Base-by-base conservation (phyloP, 2,329 filamentous ascomycete species). In the Aphanocladium album region DNA sequence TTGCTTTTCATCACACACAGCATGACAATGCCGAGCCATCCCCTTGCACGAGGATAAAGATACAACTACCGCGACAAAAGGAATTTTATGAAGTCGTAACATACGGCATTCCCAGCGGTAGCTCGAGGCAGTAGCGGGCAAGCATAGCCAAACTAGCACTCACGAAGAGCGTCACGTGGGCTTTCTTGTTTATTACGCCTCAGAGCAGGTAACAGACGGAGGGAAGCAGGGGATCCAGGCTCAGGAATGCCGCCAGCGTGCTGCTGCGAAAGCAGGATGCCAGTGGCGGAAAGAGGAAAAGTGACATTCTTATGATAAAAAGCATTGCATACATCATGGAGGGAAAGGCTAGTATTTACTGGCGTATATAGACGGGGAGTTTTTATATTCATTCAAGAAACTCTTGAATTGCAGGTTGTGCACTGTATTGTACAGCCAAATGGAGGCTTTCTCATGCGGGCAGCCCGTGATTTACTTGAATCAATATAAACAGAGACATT, bases 261-360 rank as follows among this genome's bases (percentile, higher is more conserved):
- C 25, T 47, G 54, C 27, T 23, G 53, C 35, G 9, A 7, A 6
- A 4, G 16, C 35, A 12, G 35, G 11, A 16, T 11, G 35, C 35
- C 33, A 6, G 8, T 25, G 16, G 12, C 23, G 17, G 1, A 49
- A 19, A 5, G 9, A 21, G 41, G 43, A 59, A 52, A 49, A 46
- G 49, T 2, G 27, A 46, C 33, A 53, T 60, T 35, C 19, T 41
- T 52, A n/a, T 16, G 33, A 46, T 30, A 37, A 46, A 27, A 27
- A 60, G 57, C 57, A 60, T 60, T 60, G 57, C 57, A 54, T 60
- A 54, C 57, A 60, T 39, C 57, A 52, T n/a, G 11, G 41, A n/a
- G 41, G 30, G 30, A 14, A 9, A 27, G 5, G 50, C 33, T 33
- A 19, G 33, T 54, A 47, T 54, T 33, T 49, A 45, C 39, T 39